Evolutionary conservation across 1,284 basidiomycete species (phyloP), one percentile per base, ranked within the genome.

Genomic region (Exobasidium cylindrosporum): DNA sequence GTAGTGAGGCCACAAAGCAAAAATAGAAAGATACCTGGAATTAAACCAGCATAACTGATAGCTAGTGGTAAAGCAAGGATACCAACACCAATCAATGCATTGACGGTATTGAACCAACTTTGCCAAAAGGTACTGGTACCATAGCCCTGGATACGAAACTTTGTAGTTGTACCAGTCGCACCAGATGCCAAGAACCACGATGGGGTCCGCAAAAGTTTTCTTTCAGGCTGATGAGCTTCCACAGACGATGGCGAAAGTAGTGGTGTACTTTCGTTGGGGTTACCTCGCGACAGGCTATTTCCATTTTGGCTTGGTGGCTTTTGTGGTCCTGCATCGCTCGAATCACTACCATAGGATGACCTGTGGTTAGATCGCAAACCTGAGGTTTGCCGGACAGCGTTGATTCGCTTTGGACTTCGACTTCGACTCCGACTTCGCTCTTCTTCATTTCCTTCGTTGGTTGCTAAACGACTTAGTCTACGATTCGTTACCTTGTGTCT

Each of bases 31-130:
- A 63, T 55, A 13, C 76, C 77, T 10, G 70, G 66, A 23, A 74
- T 63, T 67, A 73, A 70, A 14, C 75, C 76, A 1, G 73, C 70
- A 13, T 72, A 68, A 1, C 72, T 69, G 28, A 78, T 73, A 3
- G 76, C 77, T 23, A 78, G 68, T 4, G 76, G 76, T 5, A 78
- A 61, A 10, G 75, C 73, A 4, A 79, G 67, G 32, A 79, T 77
- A 24, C 77, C 74, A 14, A 79, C 71, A 10, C 77, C 77, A 23
- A 78, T 67, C 2, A 79, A 64, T 3, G 74, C 77, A 61, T 79
- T 79, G 60, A 79, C 69, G 4, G 70, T 72, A 57, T 79, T 79
- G 71, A 79, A 79, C 76, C 74, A 77, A 26, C 73, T 73, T 60
- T 79, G 77, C 17, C 69, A 62, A 30, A 78, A 67, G 0, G 77